A percentile compares a stretch with the other conserved stretches of the same genome.
Evolutionary conservation across 2,329 filamentous ascomycete species (phyloP).

Genomic region (Aspergillus tanneri): DNA sequence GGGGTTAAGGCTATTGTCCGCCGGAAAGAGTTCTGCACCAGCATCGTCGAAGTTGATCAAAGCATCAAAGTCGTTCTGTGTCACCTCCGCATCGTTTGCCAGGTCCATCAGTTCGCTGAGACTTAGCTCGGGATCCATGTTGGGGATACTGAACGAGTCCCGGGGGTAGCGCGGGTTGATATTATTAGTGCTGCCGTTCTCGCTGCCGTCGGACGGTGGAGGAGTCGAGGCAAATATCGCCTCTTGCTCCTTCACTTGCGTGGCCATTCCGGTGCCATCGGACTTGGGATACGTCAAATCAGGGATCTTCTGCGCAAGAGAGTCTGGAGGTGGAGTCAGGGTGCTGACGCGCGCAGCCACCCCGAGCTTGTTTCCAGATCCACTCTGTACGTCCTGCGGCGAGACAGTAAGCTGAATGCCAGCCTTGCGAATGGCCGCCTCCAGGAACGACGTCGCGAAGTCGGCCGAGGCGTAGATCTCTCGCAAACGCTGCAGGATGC

Average conservation of each 20-base stretch:
- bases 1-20: slow-evolving; percentile 24
- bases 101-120: slow-evolving; percentile 45
- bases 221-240: slow-evolving; percentile 41
- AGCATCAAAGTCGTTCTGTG: slow-evolving; percentile 47
- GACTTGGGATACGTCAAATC: slow-evolving; percentile 38
- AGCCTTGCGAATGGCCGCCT: slow-evolving; percentile 84
- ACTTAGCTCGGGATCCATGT: slow-evolving; percentile 35
- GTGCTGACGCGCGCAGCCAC: slow-evolving; percentile 29
- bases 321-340: slow-evolving; percentile 44
- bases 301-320: slow-evolving; percentile 40
- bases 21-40: slow-evolving; percentile 35
- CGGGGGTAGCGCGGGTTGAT: slow-evolving; percentile 32
- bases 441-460: slow-evolving; percentile 92
- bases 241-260: slow-evolving; percentile 26
- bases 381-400: slow-evolving; percentile 31
- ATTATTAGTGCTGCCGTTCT: slow-evolving; percentile 44
- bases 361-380: slow-evolving; percentile 19
- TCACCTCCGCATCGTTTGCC: slow-evolving; percentile 46
- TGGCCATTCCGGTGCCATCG: slow-evolving; percentile 18
- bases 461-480: slow-evolving; percentile 94
- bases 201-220: slow-evolving; percentile 43
- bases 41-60: slow-evolving; percentile 49
- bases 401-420: slow-evolving; percentile 67
- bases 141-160: slow-evolving; percentile 33
- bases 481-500: slow-evolving; percentile 79